Base-by-base conservation (phyloP, 2,329 filamentous ascomycete species). In the Bipolaris cookei region DNA sequence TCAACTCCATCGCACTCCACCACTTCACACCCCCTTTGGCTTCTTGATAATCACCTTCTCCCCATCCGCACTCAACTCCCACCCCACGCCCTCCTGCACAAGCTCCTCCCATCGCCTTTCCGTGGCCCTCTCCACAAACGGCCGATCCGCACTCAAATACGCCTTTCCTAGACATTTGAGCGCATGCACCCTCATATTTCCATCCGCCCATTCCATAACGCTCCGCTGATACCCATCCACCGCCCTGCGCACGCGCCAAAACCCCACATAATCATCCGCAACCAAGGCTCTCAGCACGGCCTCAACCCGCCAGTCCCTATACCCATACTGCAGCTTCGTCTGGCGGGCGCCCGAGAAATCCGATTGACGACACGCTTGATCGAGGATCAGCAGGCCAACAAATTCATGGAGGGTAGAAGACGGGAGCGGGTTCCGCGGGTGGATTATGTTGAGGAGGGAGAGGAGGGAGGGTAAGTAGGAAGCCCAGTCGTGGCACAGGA, bases 381-480 rank as follows among this genome's bases (percentile, higher is more conserved):
- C 95, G 23, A 99, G 84, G 46, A 97, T 87, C 23, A 92, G 83
- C 69, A 97, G 96, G 30, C 86, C 85, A 2, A 88, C 86, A 49
- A 96, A 89, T 68, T 98, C 95, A 46, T 88, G 85, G 3, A 92
- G 78, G 71, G 97, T 92, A 5, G 89, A 81, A 2, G 82, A 80
- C 0, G 89, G 86, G 18, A 98, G 84, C 3, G 88, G 88, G 47
- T 88, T 85, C 2, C 81, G 76, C 0, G 83, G 81, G 67, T 96
- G 90, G 59, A 98, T 87, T 6, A 80, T 78, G 42, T 87, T 84
- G 11, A 99, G 81, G 2, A 97, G 84, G 67, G 96, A 87, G 37
- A 90, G 84, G 20, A 98, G 85, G 1, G 94, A 92, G 0, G 94
- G 92, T 62, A 94, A 89, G 75, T 98, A 99, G 1, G 92, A 92